Evolutionary conservation across 1,139 yeast species (phyloP).

Genomic region (Lodderomyces pseudojiufengensis): DNA sequence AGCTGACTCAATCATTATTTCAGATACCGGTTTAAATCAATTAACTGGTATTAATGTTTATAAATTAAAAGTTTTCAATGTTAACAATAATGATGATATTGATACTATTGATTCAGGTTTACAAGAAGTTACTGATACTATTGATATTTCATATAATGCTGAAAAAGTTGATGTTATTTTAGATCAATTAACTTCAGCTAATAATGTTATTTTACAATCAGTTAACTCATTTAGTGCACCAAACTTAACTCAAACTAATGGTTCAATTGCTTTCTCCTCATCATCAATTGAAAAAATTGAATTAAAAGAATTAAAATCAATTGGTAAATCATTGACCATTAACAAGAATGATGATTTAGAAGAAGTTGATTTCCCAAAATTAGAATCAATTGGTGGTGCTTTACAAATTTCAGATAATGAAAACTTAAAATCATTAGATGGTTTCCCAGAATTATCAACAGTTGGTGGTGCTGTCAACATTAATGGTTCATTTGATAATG

Average conservation of each 20-base stretch:
- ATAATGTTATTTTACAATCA: slow-evolving; percentile 79
- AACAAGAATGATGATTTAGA: slow-evolving; percentile 69
- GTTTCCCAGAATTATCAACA: slow-evolving; percentile 68
- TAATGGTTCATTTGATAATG: slow-evolving; percentile 75
- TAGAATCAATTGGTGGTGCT: slow-evolving; percentile 80
- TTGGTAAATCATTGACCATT: slow-evolving; percentile 83
- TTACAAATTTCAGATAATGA: slow-evolving; percentile 84
- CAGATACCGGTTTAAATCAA: slow-evolving; percentile 81
- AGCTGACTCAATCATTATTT: slow-evolving; percentile 68
- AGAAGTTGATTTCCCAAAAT: slow-evolving; percentile 64
- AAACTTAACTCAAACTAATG: slow-evolving; percentile 67
- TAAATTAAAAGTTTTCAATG: slow-evolving; percentile 69
- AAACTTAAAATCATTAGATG: slow-evolving; percentile 57
- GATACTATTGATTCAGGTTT: slow-evolving; percentile 68
- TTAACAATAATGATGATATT: slow-evolving; percentile 79
- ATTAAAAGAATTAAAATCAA: slow-evolving; percentile 50
- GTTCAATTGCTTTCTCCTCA: slow-evolving; percentile 75
- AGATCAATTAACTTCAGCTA: slow-evolving; percentile 73
- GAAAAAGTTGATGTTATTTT: slow-evolving; percentile 65
- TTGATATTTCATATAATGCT: slow-evolving; percentile 84
- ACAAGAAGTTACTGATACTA: slow-evolving; percentile 65
- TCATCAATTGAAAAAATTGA: slow-evolving; percentile 57
- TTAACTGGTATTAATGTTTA: slow-evolving; percentile 79
- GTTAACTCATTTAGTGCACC: slow-evolving; percentile 69
- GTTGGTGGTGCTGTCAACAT: slow-evolving; percentile 87